phyloP scores from a whole-genome alignment of 2,329 filamentous ascomycete species.

The Fusarium humuli region DNA sequence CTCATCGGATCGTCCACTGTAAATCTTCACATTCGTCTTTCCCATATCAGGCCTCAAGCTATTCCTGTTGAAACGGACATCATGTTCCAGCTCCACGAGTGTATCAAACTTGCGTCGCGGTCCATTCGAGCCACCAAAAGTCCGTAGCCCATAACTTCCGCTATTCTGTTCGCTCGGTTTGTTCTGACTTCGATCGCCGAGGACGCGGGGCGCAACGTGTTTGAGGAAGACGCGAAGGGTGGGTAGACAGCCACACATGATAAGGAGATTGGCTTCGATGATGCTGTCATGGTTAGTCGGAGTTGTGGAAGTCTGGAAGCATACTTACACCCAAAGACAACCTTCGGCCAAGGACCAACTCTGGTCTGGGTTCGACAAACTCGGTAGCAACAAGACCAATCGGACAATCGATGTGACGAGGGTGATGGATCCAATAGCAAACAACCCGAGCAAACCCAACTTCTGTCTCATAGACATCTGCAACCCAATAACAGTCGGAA shows the following conservation, averaged over 20 bases:
- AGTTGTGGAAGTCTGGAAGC: fast-evolving
- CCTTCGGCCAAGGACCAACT: conserved; percentile 20
- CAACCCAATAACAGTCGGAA: background rate
- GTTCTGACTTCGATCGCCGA: conserved; percentile 7
- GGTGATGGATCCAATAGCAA: conserved; percentile 10
- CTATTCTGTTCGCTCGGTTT: background rate
- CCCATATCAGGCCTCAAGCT: background rate
- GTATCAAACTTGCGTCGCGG: conserved; percentile 18
- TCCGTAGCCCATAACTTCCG: conserved; percentile 2
- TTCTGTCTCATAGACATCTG: conserved; percentile 17
- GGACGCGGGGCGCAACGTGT: conserved; percentile 11
- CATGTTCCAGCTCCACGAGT: conserved; percentile 13
- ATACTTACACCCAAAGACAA: conserved; percentile 16
- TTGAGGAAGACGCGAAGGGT: conserved; percentile 14
- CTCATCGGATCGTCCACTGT: background rate
- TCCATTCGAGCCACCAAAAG: conserved; percentile 9
- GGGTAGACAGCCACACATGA: conserved; percentile 16
- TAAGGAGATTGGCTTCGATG: conserved; percentile 12
- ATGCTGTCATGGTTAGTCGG: background rate
- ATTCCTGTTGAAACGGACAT: conserved; percentile 3
- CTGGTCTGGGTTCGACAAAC: conserved; percentile 7
- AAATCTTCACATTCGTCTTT: conserved; percentile 5
- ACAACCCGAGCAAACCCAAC: background rate
- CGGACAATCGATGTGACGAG: conserved; percentile 16
- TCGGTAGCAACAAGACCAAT: conserved; percentile 2